Base-by-base conservation (phyloP, 305 asterid genomes). In the Caryopteris hybrid region DNA sequence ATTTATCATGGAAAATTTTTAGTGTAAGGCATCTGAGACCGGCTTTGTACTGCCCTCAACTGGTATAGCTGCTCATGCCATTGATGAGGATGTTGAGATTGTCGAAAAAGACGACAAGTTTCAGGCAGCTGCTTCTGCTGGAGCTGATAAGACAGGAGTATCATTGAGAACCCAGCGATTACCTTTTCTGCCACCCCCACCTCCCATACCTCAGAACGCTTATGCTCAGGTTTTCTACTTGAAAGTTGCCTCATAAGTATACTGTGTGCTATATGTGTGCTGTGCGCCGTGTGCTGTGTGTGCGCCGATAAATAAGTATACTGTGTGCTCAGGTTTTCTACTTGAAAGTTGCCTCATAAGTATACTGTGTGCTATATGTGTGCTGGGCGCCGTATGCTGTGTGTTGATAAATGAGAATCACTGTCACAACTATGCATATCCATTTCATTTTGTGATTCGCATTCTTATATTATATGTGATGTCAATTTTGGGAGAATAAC, bases 51-150 rank as follows among this genome's bases (percentile, higher is more conserved):
- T 86, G 73, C 98, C 97, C 13, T 65, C 95, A 64, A 90, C 96
- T 64, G 81, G 95, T 80, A 80, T 87, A 78, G 97, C 96, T 47
- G 96, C 96, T 67, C 86, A 89, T 79, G 95, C 89, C 33, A 43
- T 66, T 45, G 95, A 93, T 77, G 96, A 88, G 57, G 91, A 78
- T n/a, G 82, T 75, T 47, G 96, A 88, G 76, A 79, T 76, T 69
- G 83, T 72, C 42, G 96, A 85, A 72, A 69, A 50, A 29, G 83
- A 83, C 60, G 92, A 88, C 67, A 88, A 67, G 71, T 34, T 53
- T 74, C 91, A 62, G 25, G 78, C 65, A 64, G 74, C 70, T 55
- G 53, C 74, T 54, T 20, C 74, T 41, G 53, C 71, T 38, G 75
- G 57, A 71, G 51, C 72, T 61, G 77, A 68, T 61, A 80, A 68